Base-by-base conservation (phyloP, 2,329 filamentous ascomycete species). In the Fusarium humuli region DNA sequence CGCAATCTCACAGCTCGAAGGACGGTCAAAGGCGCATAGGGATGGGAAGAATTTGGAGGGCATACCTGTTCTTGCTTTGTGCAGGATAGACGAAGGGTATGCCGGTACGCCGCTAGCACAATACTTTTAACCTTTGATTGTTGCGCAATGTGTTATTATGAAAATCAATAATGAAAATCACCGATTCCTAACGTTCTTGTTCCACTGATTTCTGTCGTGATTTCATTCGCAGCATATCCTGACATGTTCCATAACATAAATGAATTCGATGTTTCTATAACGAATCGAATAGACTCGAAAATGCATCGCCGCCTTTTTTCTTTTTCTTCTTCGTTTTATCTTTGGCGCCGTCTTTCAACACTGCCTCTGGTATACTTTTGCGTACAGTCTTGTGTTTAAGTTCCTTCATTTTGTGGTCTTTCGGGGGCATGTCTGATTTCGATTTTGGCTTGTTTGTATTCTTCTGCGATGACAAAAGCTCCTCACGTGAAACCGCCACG, bases 221-320 rank as follows among this genome's bases (percentile, higher is more conserved):
- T 40, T 22, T 25, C 55, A 47, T 40, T 27, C 16, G 20, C 59
- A 30, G 45, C 41, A 25, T 23, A 32, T 57, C 54, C 20, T 67
- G 32, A 47, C 11, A 32, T 40, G 22, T 32, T 47, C 23, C 29
- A 18, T 13, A 22, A 30, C 16, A 13, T 23, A 9, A 9, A 22
- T 34, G 40, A 27, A 37, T 27, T 23, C 9, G 13, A 11, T 25
- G 12, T 57, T n/a, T 18, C 34, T 29, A 76, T 12, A 93, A 78
- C 12, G 86, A 86, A 55, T 84, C 85, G 75, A 96, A 96, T 25
- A 95, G 79, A 75, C 90, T 89, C 67, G 94, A 92, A 58, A 95
- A 92, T 44, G 88, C 91, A 76, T 94, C 88, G 8, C 83, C 82
- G 40, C 83, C 86, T 69, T 83, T 87, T 59, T 84, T 86, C 73